Evolutionary conservation across 2,329 filamentous ascomycete species (phyloP).

Genomic region (Colletotrichum nymphaeae): DNA sequence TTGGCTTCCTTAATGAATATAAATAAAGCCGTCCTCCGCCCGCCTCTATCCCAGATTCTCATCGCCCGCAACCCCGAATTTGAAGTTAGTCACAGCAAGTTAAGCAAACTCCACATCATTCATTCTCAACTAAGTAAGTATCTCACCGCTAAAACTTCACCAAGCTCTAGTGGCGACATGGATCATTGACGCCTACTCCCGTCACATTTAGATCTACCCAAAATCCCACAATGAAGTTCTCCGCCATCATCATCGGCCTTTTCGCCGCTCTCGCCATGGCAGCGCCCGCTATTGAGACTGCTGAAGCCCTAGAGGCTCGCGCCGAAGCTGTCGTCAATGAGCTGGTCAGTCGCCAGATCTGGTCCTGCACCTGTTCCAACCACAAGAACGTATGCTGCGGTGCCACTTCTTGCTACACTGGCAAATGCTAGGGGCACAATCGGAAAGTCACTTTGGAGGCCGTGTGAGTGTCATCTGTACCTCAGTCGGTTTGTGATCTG

Average conservation of each 20-base stretch:
- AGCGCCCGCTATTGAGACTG: slow-evolving; percentile 4
- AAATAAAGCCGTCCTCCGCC: no score
- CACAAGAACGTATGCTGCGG: slow-evolving; percentile 9
- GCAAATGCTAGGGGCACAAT: not conserved
- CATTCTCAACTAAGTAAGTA: no score
- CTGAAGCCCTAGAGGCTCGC: slow-evolving; percentile 9
- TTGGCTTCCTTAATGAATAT: no score
- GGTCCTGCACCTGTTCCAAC: slow-evolving; percentile 9
- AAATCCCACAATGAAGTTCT: slow-evolving; percentile 12
- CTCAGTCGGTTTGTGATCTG: no score
- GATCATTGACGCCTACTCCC: no score
- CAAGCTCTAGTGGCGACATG: rapidly evolving
- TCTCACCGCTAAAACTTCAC: no score
- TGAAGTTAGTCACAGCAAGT: no score
- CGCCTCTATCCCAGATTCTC: no score
- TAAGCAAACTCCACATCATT: no score
- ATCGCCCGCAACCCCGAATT: no score
- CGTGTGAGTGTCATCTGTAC: not conserved
- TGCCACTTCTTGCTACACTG: slow-evolving; percentile 1
- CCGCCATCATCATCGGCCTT: not conserved
- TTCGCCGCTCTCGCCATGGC: slow-evolving; percentile 8
- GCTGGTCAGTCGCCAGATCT: slow-evolving; percentile 17
- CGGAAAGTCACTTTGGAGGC: no score
- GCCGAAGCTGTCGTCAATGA: not conserved
- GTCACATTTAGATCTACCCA: not conserved